Evolutionary conservation across 768 basidiomycete species (phyloP).

Genomic region (Postia placenta): DNA sequence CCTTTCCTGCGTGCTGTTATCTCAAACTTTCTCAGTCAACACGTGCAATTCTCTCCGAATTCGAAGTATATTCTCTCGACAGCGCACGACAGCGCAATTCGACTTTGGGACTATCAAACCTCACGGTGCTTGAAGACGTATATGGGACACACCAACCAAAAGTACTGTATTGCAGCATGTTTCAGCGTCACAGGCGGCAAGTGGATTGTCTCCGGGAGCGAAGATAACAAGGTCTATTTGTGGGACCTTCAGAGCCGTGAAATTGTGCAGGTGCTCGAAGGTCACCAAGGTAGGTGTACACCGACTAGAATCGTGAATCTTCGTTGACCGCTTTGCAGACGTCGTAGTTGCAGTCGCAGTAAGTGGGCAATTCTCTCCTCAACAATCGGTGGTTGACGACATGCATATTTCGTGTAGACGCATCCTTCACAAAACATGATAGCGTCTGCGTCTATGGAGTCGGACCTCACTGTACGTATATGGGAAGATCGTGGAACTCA

Average conservation of each 20-base stretch:
- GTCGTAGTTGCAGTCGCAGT: constrained; percentile 77
- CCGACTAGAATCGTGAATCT: constrained; percentile 11
- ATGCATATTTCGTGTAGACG: constrained; percentile 39
- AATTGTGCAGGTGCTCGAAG: constrained; percentile 67
- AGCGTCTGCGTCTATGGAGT: constrained; percentile 84
- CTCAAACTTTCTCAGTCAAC: constrained; percentile 16
- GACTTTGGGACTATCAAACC: constrained; percentile 91
- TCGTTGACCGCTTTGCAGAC: constrained; percentile 29
- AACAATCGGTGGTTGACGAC: too few relatives aligned
- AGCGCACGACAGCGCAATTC: constrained; percentile 91
- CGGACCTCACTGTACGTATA: constrained; percentile 76
- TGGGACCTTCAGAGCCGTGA: constrained; percentile 87
- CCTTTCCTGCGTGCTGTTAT: neutral
- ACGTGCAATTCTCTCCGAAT: constrained; percentile 89
- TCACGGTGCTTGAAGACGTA: constrained; percentile 93
- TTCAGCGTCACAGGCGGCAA: constrained; percentile 54
- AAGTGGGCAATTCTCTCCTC: constrained; percentile 6
- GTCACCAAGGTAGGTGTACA: constrained; percentile 62
- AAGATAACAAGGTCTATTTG: constrained; percentile 82
- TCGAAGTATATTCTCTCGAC: constrained; percentile 85
- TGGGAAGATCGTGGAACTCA: constrained; percentile 52
- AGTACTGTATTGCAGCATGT: constrained; percentile 70
- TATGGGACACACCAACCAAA: constrained; percentile 78
- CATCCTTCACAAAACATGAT: constrained; percentile 73
- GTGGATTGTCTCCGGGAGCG: constrained; percentile 83